A percentile compares a stretch with the other conserved stretches of the same genome.
Conservation (phyloP, 805 yeast genomes). For the Saccharomycopsis javanensis region DNA sequence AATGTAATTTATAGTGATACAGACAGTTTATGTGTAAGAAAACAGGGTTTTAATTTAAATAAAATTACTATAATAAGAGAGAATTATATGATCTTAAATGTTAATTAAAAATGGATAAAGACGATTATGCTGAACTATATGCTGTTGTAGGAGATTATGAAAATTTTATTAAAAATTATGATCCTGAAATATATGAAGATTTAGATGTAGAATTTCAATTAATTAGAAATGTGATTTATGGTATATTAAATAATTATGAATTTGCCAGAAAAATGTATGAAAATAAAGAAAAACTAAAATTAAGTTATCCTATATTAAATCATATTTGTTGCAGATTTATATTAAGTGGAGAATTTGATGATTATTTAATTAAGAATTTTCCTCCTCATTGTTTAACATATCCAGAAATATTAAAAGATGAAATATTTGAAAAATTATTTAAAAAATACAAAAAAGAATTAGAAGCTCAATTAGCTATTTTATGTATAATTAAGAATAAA, state of each 20-base stretch:
- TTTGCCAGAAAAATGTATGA: background rate
- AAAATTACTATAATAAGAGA: too few relatives aligned
- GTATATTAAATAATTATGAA: background rate
- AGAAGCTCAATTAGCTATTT: background rate
- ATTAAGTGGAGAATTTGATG: background rate
- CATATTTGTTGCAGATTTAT: background rate
- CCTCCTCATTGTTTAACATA: background rate
- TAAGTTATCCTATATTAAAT: background rate
- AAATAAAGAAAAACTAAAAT: background rate
- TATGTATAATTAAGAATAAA: background rate
- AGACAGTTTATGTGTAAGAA: background rate
- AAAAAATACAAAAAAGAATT: background rate
- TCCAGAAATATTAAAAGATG: background rate
- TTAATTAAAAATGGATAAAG: background rate
- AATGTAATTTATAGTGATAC: constrained; percentile 5
- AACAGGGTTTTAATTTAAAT: background rate
- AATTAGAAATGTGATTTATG: background rate
- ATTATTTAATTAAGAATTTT: background rate
- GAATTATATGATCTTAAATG: background rate
- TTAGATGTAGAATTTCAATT: background rate
- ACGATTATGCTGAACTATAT: background rate
- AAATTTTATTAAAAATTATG: background rate
- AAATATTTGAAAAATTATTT: background rate
- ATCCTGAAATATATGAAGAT: background rate
- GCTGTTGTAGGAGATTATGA: background rate